Evolutionary conservation across 2,329 filamentous ascomycete species (phyloP).

Genomic region (Phyllachora maydis): DNA sequence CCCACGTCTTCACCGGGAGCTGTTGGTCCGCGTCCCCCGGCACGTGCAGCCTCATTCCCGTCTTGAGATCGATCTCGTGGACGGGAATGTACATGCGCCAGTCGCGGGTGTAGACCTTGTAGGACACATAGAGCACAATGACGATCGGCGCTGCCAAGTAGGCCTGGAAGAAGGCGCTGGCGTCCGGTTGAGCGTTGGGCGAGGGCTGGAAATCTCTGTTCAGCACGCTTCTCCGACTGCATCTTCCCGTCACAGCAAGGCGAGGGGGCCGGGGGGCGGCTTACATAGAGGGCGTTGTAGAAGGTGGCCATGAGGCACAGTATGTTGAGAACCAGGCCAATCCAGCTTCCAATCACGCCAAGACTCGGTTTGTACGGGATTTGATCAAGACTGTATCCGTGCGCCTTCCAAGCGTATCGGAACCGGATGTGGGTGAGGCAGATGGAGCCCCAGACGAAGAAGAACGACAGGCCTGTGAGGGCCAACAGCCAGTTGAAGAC

Average conservation of each 20-base stretch:
- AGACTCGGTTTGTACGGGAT: conserved; percentile 23
- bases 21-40: conserved; percentile 18
- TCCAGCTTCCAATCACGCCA: conserved; percentile 47
- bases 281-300: conserved; percentile 41
- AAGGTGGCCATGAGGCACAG: conserved; percentile 53
- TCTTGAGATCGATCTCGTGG: conserved; percentile 39
- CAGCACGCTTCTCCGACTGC: not conserved
- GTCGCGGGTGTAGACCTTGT: conserved; percentile 37
- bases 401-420: conserved; percentile 36
- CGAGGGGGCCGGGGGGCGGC: conserved; percentile 5
- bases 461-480: conserved; percentile 49
- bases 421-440: conserved; percentile 46
- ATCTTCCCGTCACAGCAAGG: too few species aligned
- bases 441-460: conserved; percentile 59
- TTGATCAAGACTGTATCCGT: conserved; percentile 28
- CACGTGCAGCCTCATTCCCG: conserved; percentile 32
- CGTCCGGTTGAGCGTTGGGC: conserved; percentile 12
- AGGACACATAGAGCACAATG: conserved; percentile 36
- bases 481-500: conserved; percentile 48
- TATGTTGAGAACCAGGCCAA: conserved; percentile 45
- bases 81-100: conserved; percentile 35
- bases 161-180: conserved; percentile 33
- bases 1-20: conserved; percentile 11
- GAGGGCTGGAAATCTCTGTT: conserved; percentile 9
- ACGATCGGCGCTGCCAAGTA: conserved; percentile 39